Conservation (phyloP, 306 rosid genomes). For the Fragaria ananassa region DNA sequence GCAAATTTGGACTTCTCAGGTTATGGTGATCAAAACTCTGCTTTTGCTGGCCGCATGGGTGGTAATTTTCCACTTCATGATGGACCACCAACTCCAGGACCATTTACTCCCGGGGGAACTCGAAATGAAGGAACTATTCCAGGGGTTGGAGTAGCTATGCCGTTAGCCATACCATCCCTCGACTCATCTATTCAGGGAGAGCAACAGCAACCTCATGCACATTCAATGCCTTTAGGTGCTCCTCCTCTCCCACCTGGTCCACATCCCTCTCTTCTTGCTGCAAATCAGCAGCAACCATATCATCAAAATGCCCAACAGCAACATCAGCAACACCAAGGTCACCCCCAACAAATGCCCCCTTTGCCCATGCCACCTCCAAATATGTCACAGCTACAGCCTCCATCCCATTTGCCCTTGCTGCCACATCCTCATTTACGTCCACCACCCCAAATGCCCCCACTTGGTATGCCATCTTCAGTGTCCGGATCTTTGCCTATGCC, state of each 20-base stretch:
- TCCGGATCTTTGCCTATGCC: conserved; percentile 64
- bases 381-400: conserved; percentile 78
- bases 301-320: conserved; percentile 88
- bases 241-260: conserved; percentile 99
- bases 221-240: conserved; percentile 69
- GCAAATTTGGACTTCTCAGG: conserved; percentile 46
- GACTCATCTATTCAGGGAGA: conserved; percentile 72
- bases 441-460: conserved; percentile 76
- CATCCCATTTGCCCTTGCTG: conserved; percentile 84
- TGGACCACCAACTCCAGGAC: conserved; percentile 89
- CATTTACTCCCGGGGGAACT: conserved; percentile 76
- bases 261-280: conserved; percentile 88
- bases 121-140: conserved; percentile 97
- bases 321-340: conserved; percentile 65
- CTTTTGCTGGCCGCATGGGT: conserved; percentile 53
- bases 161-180: conserved; percentile 45
- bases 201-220: conserved; percentile 72
- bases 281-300: conserved; percentile 81
- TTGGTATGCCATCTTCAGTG: conserved; percentile 66
- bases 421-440: conserved; percentile 85
- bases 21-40: conserved; percentile 76
- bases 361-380: conserved; percentile 73
- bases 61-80: conserved; percentile 72
- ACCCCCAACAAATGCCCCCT: conserved; percentile 71
- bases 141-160: conserved; percentile 96